These are phyloP conservation scores for Flaveria trinervia DNA, from an alignment of 129 eudicot species.

Conservation along the genomic window DNA sequence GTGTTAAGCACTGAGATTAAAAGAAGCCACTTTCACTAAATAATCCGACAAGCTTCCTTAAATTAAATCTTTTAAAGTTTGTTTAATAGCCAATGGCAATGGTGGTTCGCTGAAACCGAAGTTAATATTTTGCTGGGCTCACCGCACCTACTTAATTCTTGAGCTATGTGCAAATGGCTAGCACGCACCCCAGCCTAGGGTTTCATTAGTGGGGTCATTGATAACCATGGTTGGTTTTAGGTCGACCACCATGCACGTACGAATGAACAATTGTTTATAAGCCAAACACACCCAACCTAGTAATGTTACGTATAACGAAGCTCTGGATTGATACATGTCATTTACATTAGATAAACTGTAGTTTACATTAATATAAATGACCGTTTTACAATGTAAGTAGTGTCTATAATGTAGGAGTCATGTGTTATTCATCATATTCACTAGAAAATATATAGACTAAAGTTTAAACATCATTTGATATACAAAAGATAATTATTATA, in stretches of 20 bases:
- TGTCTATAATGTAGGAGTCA: too few relatives aligned
- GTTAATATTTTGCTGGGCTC: conserved; percentile 23
- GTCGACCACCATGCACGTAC: conserved; percentile 7
- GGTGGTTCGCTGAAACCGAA: conserved; percentile 40
- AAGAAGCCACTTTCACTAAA: conserved; percentile 17
- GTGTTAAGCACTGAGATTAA: conserved; percentile 44
- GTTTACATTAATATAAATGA: too few relatives aligned
- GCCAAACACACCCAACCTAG: too few relatives aligned
- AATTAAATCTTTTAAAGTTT: conserved; percentile 6
- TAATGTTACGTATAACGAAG: too few relatives aligned
- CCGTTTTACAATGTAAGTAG: too few relatives aligned
- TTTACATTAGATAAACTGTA: too few relatives aligned
- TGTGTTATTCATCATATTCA: too few relatives aligned
- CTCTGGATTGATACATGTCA: too few relatives aligned
- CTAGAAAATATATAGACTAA: too few relatives aligned
- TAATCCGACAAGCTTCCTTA: conserved; percentile 37
- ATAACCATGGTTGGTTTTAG: conserved; percentile 7
- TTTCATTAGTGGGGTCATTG: background rate
- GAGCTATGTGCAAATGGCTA: conserved; percentile 37
- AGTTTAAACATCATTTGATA: too few relatives aligned
- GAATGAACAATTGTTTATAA: background rate
- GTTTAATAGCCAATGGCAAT: conserved; percentile 30
- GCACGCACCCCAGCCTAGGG: conserved; percentile 35
- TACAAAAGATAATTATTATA: too few relatives aligned
- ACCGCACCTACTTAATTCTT: conserved; percentile 27